phyloP scores from a whole-genome alignment of 2,329 filamentous ascomycete species.

The Arthrobotrys entomopaga region DNA sequence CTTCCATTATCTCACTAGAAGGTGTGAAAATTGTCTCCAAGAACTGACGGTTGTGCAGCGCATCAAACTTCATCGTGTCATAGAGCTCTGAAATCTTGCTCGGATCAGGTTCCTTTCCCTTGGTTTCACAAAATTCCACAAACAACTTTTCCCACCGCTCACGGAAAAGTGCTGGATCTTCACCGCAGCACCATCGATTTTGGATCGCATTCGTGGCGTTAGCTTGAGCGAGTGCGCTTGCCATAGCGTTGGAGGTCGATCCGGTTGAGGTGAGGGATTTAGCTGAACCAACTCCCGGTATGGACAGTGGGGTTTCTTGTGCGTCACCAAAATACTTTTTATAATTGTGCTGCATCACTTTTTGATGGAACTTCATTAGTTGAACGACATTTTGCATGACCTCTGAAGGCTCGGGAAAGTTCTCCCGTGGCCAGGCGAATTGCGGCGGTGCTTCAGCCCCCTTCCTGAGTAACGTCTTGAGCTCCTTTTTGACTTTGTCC shows the following conservation, averaged over 20 bases:
- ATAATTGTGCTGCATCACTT: conserved; percentile 95
- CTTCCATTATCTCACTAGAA: conserved; percentile 78
- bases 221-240: conserved; percentile 69
- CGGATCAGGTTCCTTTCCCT: conserved; percentile 85
- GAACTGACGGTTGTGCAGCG: conserved; percentile 94
- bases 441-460: conserved; percentile 93
- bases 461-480: conserved; percentile 89
- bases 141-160: conserved; percentile 99
- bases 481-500: conserved; percentile 96
- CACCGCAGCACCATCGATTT: conserved; percentile 92
- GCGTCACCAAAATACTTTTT: conserved; percentile 71
- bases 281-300: not conserved
- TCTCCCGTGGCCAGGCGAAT: conserved; percentile 94
- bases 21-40: conserved; percentile 98
- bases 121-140: conserved; percentile 91
- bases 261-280: not conserved
- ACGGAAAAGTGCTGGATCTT: conserved; percentile 92
- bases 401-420: conserved; percentile 91
- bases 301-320: conserved; percentile 15
- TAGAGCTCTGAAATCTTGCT: conserved; percentile 99
- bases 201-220: conserved; percentile 78
- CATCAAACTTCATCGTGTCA: conserved; percentile 99
- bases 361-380: conserved; percentile 95
- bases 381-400: conserved; percentile 92
- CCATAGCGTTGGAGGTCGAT: conserved; percentile 54